Evolutionary conservation across 768 basidiomycete species (phyloP).

Genomic region (Mycena vitilis): DNA sequence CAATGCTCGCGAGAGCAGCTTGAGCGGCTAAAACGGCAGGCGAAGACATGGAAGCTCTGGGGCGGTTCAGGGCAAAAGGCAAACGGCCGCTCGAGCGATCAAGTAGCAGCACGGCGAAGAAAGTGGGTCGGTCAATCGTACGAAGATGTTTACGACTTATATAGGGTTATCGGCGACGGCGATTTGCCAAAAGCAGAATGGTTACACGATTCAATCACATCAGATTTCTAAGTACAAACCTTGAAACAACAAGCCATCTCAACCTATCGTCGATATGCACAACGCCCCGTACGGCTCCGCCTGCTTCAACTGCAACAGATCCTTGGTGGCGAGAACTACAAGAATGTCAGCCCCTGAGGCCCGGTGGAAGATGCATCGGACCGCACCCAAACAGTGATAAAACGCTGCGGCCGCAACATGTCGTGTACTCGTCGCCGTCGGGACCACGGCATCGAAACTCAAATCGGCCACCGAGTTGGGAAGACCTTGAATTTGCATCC

Average conservation of each 20-base stretch:
- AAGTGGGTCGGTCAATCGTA: not conserved
- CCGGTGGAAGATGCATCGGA: slow-evolving; percentile 17
- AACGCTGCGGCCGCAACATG: slow-evolving; percentile 86
- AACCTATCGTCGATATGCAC: slow-evolving; percentile 47
- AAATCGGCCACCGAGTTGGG: slow-evolving; percentile 59
- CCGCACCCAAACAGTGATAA: slow-evolving; percentile 84
- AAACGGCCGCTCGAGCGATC: not conserved
- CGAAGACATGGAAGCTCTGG: slow-evolving; percentile 56
- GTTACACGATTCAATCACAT: no score
- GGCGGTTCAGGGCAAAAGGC: not conserved
- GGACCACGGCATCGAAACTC: slow-evolving; percentile 75
- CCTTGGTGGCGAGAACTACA: slow-evolving; percentile 82
- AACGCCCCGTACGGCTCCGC: slow-evolving; percentile 68
- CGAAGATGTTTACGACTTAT: no score
- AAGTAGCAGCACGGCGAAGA: not conserved
- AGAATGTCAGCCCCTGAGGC: slow-evolving; percentile 8
- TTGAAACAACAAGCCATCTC: slow-evolving; percentile 17
- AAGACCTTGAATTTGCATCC: slow-evolving; percentile 77
- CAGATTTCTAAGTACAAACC: no score
- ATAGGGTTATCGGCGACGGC: no score
- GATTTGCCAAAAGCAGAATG: no score
- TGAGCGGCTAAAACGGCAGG: slow-evolving; percentile 72
- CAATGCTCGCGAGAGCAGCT: slow-evolving; percentile 76
- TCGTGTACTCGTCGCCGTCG: slow-evolving; percentile 71
- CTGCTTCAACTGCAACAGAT: slow-evolving; percentile 73